A percentile compares a stretch with the other conserved stretches of the same genome.
These are phyloP conservation scores for Globisporangium okanoganense DNA, from an alignment of 352 stramenopile genomes.

Conservation along the genomic window DNA sequence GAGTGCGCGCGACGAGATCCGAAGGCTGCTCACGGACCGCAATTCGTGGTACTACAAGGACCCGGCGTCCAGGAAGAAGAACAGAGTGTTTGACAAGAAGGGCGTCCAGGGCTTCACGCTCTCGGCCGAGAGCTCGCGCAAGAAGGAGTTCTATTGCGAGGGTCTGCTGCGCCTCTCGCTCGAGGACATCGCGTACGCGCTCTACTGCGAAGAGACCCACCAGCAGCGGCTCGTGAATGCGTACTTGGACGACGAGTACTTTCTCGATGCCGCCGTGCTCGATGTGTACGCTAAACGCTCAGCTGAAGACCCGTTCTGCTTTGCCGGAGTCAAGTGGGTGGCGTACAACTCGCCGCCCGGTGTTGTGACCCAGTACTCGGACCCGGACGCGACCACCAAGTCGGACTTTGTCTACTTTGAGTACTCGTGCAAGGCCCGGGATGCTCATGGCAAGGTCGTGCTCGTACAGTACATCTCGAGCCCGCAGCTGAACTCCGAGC, in stretches of 20 bases:
- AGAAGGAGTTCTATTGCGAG: constrained; percentile 18
- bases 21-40: background rate
- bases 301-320: constrained; percentile 41
- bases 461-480: constrained; percentile 14
- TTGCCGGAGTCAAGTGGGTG: constrained; percentile 53
- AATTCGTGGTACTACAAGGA: constrained; percentile 8
- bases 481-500: constrained; percentile 2
- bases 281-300: constrained; percentile 26
- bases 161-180: constrained; percentile 30
- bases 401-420: constrained; percentile 16
- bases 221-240: constrained; percentile 16
- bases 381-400: background rate
- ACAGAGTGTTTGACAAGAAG: constrained; percentile 10
- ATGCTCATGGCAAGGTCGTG: constrained; percentile 9
- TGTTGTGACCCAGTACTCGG: constrained; percentile 5
- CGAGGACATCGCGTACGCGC: constrained; percentile 30
- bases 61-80: background rate
- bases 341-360: background rate
- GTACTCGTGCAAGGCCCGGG: constrained; percentile 11
- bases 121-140: background rate
- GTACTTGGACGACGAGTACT: constrained; percentile 15
- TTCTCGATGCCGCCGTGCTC: constrained; percentile 42
- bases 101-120: constrained; percentile 1
- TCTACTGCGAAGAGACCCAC: constrained; percentile 31
- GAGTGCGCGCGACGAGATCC: constrained; percentile 6